Evolutionary conservation across 2,329 filamentous ascomycete genomes (phyloP), one percentile per base, ranked within the genome.

Genomic region (Fusarium burgessii): DNA sequence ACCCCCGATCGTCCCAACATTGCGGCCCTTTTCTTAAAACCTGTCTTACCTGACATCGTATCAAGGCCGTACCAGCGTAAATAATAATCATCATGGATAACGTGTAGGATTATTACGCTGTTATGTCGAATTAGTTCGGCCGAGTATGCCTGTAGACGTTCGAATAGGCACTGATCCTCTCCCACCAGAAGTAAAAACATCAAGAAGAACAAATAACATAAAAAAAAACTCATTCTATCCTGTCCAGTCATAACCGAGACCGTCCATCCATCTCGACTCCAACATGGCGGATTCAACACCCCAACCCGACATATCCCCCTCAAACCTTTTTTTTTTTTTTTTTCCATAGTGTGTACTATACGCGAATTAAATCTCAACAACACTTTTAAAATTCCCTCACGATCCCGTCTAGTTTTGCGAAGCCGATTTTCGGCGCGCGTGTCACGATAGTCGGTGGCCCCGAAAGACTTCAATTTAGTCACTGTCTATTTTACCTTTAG

Each of bases 261-360:
- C 69, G 68, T 59, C 69, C 69, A 71, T 71, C 69, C 69, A 72
- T 71, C 69, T 71, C 57, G 69, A 71, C 67, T 70, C 68, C 57
- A 63, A 71, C 52, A 45, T 42, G 36, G 38, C 67, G 68, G 62
- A 45, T 68, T 71, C 67, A 68, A 68, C 68, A 66, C 68, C 68
- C 68, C 68, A 71, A 59, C 68, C 51, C 56, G 50, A 65, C 61
- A 38, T 32, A 32, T 23, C 17, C 56, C 56, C 32, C n/a, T 60
- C 46, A 45, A 57, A 35, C 18, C 33, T 47, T 70, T 65, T 36
- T 15, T 23, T 23, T 23, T 23, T 23, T 5, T 36, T 15, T 38
- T 38, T 29, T 13, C 56, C 25, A 33, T 50, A 46, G 20, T 15
- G 41, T 49, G 56, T 56, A 64, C 64, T 52, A 62, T 56, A 52